These are phyloP conservation scores for Cladosporium sp. DNA, from an alignment of 2,329 filamentous ascomycete genomes.

Conservation along the genomic window DNA sequence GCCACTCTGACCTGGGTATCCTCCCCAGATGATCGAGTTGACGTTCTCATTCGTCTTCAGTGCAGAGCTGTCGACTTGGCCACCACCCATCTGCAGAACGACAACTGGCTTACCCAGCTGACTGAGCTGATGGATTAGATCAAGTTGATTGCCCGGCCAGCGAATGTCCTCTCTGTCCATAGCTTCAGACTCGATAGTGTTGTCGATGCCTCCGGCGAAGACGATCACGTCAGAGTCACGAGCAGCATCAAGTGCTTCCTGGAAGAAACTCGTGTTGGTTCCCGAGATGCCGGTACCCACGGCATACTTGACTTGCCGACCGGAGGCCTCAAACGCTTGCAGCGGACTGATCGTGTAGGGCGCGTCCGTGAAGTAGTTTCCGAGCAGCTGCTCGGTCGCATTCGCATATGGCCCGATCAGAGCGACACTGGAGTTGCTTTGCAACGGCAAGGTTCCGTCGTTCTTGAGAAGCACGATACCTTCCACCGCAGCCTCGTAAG, in stretches of 20 bases:
- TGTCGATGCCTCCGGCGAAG: slow-evolving; percentile 28
- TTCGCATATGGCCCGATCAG: slow-evolving; percentile 53
- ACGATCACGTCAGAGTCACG: slow-evolving; percentile 18
- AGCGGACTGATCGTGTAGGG: slow-evolving; percentile 19
- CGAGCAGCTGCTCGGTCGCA: slow-evolving; percentile 48
- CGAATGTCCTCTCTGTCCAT: slow-evolving; percentile 36
- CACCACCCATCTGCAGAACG: slow-evolving; percentile 34
- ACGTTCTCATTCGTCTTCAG: slow-evolving; percentile 36
- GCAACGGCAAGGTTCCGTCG: slow-evolving; percentile 37
- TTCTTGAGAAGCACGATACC: slow-evolving; percentile 46
- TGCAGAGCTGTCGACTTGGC: slow-evolving; percentile 38
- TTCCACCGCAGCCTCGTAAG: slow-evolving; percentile 36
- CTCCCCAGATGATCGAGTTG: slow-evolving; percentile 38
- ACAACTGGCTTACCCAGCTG: slow-evolving; percentile 34
- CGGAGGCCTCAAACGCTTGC: slow-evolving; percentile 15
- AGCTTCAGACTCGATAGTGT: slow-evolving; percentile 37
- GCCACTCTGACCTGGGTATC: slow-evolving; percentile 41
- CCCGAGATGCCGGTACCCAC: slow-evolving; percentile 16
- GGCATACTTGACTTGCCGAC: slow-evolving; percentile 13
- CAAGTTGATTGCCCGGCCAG: slow-evolving; percentile 39
- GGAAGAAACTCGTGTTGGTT: slow-evolving; percentile 15
- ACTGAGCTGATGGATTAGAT: slow-evolving; percentile 34
- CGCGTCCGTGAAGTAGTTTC: slow-evolving; percentile 42
- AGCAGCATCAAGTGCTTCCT: slow-evolving; percentile 16
- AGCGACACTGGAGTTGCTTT: slow-evolving; percentile 36